phyloP scores from a whole-genome alignment of 495 filamentous ascomycete genomes.

The Jackrogersella minutella region DNA sequence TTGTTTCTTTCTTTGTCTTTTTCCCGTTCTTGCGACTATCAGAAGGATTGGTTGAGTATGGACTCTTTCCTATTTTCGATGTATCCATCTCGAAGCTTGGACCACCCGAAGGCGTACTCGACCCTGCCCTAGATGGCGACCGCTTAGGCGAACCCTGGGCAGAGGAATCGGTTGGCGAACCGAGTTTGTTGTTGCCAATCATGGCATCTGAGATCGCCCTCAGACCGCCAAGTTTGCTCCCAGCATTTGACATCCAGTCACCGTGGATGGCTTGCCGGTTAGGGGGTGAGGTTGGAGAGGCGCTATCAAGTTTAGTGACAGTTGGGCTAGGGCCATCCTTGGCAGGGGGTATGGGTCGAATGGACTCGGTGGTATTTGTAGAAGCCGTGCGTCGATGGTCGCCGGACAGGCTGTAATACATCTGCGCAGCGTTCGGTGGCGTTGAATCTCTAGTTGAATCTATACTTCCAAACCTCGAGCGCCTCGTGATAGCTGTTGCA shows the following conservation, averaged over 20 bases:
- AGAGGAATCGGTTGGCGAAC: constrained; percentile 64
- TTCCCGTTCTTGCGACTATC: constrained; percentile 62
- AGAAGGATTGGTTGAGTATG: constrained; percentile 56
- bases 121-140: constrained; percentile 77
- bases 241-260: constrained; percentile 61
- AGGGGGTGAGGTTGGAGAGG: constrained; percentile 59
- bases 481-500: constrained; percentile 68
- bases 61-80: constrained; percentile 67
- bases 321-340: constrained; percentile 62
- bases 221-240: constrained; percentile 67
- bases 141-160: constrained; percentile 71
- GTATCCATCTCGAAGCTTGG: constrained; percentile 82
- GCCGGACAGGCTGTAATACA: constrained; percentile 66
- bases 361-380: constrained; percentile 57
- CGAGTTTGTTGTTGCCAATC: constrained; percentile 62
- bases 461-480: constrained; percentile 80
- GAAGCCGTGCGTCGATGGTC: constrained; percentile 59
- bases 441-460: constrained; percentile 60
- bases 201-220: constrained; percentile 84
- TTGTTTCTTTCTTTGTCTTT: constrained; percentile 89
- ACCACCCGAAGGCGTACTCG: constrained; percentile 84
- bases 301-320: constrained; percentile 73
- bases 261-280: constrained; percentile 58
- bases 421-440: constrained; percentile 58
- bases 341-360: constrained; percentile 55